A percentile compares a stretch with the other conserved stretches of the same genome.
These are phyloP conservation scores for Sarcomyxa edulis DNA, from an alignment of 768 basidiomycete genomes.

Conservation along the genomic window DNA sequence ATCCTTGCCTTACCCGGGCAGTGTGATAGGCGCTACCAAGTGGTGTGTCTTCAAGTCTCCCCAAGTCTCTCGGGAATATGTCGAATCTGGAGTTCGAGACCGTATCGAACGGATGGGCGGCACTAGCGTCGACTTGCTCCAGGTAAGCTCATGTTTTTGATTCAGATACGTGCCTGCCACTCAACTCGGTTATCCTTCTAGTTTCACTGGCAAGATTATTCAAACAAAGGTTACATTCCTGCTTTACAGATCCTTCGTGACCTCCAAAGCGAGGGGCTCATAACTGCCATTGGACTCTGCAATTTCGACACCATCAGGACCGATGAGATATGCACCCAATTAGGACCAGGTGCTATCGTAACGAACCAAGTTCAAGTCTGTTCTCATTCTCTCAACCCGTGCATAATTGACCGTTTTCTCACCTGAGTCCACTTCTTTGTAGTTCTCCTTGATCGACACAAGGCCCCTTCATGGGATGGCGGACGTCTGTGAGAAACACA, in stretches of 20 bases:
- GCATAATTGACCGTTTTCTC: not conserved
- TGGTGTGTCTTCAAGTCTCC: conserved; percentile 74
- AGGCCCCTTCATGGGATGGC: conserved; percentile 75
- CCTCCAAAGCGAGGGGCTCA: conserved; percentile 53
- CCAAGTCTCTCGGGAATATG: conserved; percentile 44
- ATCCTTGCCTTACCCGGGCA: conserved; percentile 31
- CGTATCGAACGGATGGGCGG: conserved; percentile 65
- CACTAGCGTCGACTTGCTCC: conserved; percentile 60
- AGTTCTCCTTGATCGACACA: conserved; percentile 83
- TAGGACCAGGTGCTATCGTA: conserved; percentile 67
- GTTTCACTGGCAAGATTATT: conserved; percentile 82
- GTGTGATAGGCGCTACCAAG: conserved; percentile 73
- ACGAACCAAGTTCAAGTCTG: conserved; percentile 81
- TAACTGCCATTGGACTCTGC: conserved; percentile 67
- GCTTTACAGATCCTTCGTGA: conserved; percentile 49
- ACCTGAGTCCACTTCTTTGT: not conserved
- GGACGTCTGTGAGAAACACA: conserved; percentile 68
- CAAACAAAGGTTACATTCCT: conserved; percentile 35
- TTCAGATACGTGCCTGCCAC: not conserved
- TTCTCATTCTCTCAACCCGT: conserved; percentile 1
- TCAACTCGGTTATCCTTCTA: conserved; percentile 19
- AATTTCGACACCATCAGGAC: conserved; percentile 76
- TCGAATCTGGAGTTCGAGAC: conserved; percentile 62
- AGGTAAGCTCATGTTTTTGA: conserved; percentile 35
- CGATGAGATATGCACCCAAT: conserved; percentile 73